These are phyloP conservation scores for Leccinellum luteum DNA, from an alignment of 768 basidiomycete species.

Conservation along the genomic window DNA sequence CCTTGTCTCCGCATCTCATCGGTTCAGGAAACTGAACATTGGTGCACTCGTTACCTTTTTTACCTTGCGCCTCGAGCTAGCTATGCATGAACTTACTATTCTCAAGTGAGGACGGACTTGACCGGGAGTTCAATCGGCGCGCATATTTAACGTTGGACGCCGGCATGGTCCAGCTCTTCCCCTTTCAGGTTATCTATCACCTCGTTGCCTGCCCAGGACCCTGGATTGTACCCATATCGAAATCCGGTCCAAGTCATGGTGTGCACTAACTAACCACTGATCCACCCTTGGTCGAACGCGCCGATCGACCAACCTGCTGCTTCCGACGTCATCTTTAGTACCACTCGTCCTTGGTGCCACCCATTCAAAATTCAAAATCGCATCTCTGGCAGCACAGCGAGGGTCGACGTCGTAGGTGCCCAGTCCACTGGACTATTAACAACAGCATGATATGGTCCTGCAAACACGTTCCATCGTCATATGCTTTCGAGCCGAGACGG, in stretches of 20 bases:
- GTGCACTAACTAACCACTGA: not conserved
- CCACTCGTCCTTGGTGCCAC: not conserved
- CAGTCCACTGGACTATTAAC: conserved; percentile 9
- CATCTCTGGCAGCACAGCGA: not conserved
- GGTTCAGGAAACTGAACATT: not conserved
- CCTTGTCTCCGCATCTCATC: not conserved
- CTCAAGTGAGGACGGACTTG: not conserved
- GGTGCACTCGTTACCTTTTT: not conserved
- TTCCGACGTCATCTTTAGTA: not conserved
- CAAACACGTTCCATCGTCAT: conserved; percentile 8
- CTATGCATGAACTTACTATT: too few relatives aligned
- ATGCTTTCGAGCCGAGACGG: conserved; percentile 4
- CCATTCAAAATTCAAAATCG: conserved; percentile 11
- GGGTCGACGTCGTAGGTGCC: not conserved
- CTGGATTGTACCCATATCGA: not conserved
- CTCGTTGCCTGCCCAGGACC: conserved; percentile 8
- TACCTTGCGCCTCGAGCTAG: not conserved
- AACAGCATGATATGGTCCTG: conserved; percentile 1
- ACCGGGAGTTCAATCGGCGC: not conserved
- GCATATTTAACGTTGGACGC: not conserved
- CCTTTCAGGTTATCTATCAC: not conserved
- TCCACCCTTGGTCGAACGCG: not conserved
- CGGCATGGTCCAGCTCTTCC: not conserved
- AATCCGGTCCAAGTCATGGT: not conserved
- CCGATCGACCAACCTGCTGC: not conserved